Percentiles rank a stretch among this genome's conserved stretches.
Conservation (phyloP, 495 filamentous ascomycete species). For the Xylaria bambusicola region DNA sequence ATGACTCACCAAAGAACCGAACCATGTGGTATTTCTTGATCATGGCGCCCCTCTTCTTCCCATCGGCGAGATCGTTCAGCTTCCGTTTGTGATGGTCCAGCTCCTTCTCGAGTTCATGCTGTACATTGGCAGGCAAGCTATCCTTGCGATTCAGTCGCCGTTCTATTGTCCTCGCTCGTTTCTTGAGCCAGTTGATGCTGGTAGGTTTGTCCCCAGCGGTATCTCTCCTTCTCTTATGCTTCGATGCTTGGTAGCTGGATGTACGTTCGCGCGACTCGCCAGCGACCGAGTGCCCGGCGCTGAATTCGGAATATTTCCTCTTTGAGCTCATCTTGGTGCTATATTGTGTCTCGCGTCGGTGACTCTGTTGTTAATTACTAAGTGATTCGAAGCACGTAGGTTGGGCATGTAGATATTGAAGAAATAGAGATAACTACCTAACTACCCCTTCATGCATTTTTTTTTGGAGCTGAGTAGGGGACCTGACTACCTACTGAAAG, state of each 20-base stretch:
- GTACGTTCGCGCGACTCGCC: constrained; percentile 22
- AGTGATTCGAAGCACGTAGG: too few species aligned
- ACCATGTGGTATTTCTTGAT: constrained; percentile 93
- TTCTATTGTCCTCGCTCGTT: constrained; percentile 61
- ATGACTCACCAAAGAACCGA: constrained; percentile 73
- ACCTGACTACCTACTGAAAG: too few species aligned
- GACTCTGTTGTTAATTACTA: too few species aligned
- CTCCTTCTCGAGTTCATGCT: constrained; percentile 78
- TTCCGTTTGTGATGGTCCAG: constrained; percentile 73
- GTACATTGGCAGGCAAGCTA: constrained; percentile 70
- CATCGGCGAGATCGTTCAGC: constrained; percentile 56
- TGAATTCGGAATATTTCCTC: constrained; percentile 32
- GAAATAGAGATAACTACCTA: too few species aligned
- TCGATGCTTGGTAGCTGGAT: constrained; percentile 31
- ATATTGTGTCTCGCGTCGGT: background rate
- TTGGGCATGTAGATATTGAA: too few species aligned
- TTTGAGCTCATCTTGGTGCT: constrained; percentile 35
- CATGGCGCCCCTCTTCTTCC: constrained; percentile 67
- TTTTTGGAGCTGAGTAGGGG: too few species aligned
- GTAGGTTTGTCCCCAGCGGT: constrained; percentile 27
- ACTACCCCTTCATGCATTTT: too few species aligned
- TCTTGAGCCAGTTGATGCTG: constrained; percentile 52
- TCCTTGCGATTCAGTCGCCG: constrained; percentile 61
- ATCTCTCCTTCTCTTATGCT: constrained; percentile 37
- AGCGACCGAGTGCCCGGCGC: constrained; percentile 25